Evolutionary conservation across 768 basidiomycete genomes (phyloP), one percentile per base, ranked within the genome.

Genomic region (Strobilomyces confusus): DNA sequence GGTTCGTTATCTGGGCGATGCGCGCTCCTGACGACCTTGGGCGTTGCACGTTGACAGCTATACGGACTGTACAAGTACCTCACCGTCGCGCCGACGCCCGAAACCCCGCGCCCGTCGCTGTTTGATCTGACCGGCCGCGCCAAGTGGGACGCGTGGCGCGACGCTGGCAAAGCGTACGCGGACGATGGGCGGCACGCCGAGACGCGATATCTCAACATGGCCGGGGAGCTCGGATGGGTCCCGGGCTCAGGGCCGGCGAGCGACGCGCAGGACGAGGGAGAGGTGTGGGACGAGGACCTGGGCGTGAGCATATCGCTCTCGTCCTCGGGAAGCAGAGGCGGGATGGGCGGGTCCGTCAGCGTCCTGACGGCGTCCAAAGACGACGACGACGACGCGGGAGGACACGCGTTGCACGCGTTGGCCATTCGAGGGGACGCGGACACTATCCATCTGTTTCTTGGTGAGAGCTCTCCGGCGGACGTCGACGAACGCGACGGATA

Each of bases 141-240:
- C 3, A 93, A 93, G 66, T 93, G 90, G 90, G 89, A 92, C 65
- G 87, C 89, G 3, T 93, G 91, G 91, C 76, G 63, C 44, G 62
- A 71, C 13, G 68, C 75, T 12, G 80, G 78, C 8, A 77, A 79
- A 59, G 72, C 67, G 15, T 86, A 83, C 56, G 66, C 65, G 15
- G 68, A 63, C n/a, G 57, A 62, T n/a, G 61, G 60, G 4, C 57
- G 59, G 14, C 79, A 80, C 29, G 87, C 79, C 15, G 86, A 90
- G 69, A 60, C 57, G 40, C 74, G 82, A 64, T 93, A 93, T 66
- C 67, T 89, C 52, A 80, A 80, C 20, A 77, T 91, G 48, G 91
- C 89, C 19, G 73, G 66, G 43, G 78, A 70, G 57, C 70, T 91
- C 20, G 91, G 91, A 22, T 93, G 90, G 91, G 66, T 59, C 14